Percentiles rank a stretch among this genome's conserved stretches.
Evolutionary conservation across 257 asterid genomes (phyloP).

Genomic region (Fraxinus anomala): DNA sequence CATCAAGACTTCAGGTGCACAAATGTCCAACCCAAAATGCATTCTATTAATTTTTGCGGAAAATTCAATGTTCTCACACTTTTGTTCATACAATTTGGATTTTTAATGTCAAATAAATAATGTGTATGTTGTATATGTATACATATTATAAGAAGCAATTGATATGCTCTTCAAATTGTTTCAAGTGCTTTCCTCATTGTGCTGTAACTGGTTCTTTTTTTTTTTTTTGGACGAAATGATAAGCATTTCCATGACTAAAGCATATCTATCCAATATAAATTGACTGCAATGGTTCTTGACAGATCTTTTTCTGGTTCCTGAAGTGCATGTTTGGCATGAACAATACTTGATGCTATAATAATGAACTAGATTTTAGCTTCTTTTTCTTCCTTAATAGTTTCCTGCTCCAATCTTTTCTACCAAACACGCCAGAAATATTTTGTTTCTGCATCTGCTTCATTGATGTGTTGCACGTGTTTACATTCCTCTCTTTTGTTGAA

Average conservation of each 20-base stretch:
- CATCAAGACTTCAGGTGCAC: constrained; percentile 82
- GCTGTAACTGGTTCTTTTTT: not conserved
- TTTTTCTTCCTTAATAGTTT: not conserved
- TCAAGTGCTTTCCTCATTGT: not conserved
- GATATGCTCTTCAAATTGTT: not conserved
- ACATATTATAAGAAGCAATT: not conserved
- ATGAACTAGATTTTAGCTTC: not conserved
- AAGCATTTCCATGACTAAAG: not conserved
- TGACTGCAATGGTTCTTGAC: not conserved
- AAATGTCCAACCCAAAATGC: not conserved
- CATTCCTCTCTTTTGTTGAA: constrained; percentile 7
- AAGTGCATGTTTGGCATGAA: not conserved
- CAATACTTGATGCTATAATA: not conserved
- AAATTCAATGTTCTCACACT: not conserved
- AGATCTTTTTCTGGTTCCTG: not conserved
- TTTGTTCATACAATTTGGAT: not conserved
- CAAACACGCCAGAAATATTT: not conserved
- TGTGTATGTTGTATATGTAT: not conserved
- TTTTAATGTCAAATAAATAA: not conserved
- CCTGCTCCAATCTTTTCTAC: not conserved
- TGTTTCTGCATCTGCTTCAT: not conserved
- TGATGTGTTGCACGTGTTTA: not conserved
- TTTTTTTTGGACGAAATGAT: not conserved
- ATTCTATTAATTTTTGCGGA: not conserved
- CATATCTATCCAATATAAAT: not conserved